A percentile compares a stretch with the other conserved stretches of the same genome.
phyloP scores from a whole-genome alignment of 306 rosid genomes.

The Gynostemma pentaphyllum region DNA sequence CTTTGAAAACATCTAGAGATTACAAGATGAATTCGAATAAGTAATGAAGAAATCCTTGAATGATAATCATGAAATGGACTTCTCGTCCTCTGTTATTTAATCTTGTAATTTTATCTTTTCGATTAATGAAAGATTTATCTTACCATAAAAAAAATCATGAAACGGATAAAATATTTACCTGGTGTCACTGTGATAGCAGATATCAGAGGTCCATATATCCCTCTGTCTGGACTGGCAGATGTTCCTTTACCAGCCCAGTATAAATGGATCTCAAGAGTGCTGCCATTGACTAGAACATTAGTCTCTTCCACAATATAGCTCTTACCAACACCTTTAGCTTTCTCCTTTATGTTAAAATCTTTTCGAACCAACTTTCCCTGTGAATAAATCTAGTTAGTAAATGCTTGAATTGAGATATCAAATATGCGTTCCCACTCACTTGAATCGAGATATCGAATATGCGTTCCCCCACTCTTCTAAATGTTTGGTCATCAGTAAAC shows the following conservation, averaged over 20 bases:
- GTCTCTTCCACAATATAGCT: background rate
- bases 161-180: constrained; percentile 12
- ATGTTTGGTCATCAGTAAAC: constrained; percentile 24
- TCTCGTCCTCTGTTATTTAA: too few species aligned
- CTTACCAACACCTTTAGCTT: constrained; percentile 23
- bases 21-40: too few species aligned
- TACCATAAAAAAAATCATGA: too few species aligned
- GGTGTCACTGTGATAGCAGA: constrained; percentile 24
- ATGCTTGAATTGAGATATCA: too few species aligned
- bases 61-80: too few species aligned
- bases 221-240: constrained; percentile 4
- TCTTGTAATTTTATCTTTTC: too few species aligned
- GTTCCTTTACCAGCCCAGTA: constrained; percentile 43
- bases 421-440: too few species aligned
- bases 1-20: too few species aligned
- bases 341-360: constrained; percentile 22
- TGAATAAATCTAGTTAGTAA: too few species aligned
- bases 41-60: too few species aligned
- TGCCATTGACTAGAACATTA: background rate
- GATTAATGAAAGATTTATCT: too few species aligned
- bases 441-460: constrained; percentile 58
- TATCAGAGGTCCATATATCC: constrained; percentile 35
- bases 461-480: constrained; percentile 37
- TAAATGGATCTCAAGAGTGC: constrained; percentile 24
- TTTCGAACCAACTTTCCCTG: constrained; percentile 21